Conservation (phyloP, 495 filamentous ascomycete species). For the Aspergillus taichungensis region DNA sequence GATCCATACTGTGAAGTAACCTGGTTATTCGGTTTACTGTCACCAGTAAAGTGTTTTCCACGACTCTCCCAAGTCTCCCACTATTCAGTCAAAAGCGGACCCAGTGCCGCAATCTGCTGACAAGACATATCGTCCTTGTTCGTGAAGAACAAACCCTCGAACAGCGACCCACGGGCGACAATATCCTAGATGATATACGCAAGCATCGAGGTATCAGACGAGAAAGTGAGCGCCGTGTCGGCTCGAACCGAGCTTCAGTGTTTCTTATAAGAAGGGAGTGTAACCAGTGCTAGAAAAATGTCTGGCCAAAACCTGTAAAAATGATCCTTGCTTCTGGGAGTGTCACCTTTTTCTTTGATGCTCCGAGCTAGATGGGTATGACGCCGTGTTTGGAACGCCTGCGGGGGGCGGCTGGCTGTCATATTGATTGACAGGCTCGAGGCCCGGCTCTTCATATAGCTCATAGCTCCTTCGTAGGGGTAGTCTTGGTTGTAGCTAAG, state of each 20-base stretch:
- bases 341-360: constrained; percentile 14
- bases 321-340: constrained; percentile 18
- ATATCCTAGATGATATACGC: constrained; percentile 20
- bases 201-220: constrained; percentile 25
- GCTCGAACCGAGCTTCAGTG: constrained; percentile 19
- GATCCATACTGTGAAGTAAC: constrained; percentile 3
- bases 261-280: constrained; percentile 17
- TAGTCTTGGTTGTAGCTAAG: no score
- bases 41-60: constrained; percentile 4
- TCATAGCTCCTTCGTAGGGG: constrained; percentile 12
- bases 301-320: constrained; percentile 26
- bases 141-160: background rate
- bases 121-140: constrained; percentile 21
- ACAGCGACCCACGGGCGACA: constrained; percentile 5
- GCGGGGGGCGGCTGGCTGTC: constrained; percentile 13
- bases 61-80: constrained; percentile 12
- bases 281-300: constrained; percentile 18
- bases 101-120: constrained; percentile 22
- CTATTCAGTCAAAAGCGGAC: constrained; percentile 16
- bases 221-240: constrained; percentile 14
- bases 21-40: constrained; percentile 8
- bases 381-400: constrained; percentile 10
- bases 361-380: constrained; percentile 15
- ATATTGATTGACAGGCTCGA: constrained; percentile 9
- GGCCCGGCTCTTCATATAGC: constrained; percentile 13